Base-by-base conservation (phyloP, 2,329 filamentous ascomycete genomes). In the Cladosporium sphaerospermum region DNA sequence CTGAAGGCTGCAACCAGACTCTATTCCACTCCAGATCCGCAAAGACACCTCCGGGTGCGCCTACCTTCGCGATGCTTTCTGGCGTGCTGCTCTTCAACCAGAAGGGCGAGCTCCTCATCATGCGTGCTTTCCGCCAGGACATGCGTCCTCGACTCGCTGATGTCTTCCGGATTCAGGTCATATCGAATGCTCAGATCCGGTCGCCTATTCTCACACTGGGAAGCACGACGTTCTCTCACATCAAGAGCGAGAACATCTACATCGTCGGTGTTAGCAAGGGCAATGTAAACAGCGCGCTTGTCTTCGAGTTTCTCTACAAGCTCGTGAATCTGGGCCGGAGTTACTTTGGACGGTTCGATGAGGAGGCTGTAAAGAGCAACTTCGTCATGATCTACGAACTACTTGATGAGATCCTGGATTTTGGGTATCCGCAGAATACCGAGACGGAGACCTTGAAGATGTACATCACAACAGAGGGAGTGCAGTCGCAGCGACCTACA, bases 291-390 rank as follows among this genome's bases (percentile, higher is more conserved):
- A 91, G 91, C 10, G 95, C 95, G 40, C 81, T 99, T 53, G 89
- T 99, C 19, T 99, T 99, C 67, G 93, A 99, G 75, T 99, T 99
- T 69, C 78, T 99, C 57, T 97, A 97, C 76, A 84, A 91, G 63
- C 76, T 99, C 66, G 88, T 96, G 60, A 82, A 86, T 67, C 78
- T 99, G 59, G 93, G 93, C 40, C 90, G 88, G 74, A 89, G 90
- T 54, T 99, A 99, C 74, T 99, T 99, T 78, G 92, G 88, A 69
- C 97, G 97, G 73, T 96, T 99, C 68, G 93, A 99, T 67, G 93
- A 99, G 78, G 93, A 99, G 75, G 91, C 93, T 54, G 92, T 99
- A 64, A 99, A 99, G 85, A 97, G 96, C 75, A 99, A 99, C 77
- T 99, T 99, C 75, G 93, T 99, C 59, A 78, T 99, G 61, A 90